phyloP scores from a whole-genome alignment of 768 basidiomycete species.

The Lactarius sp. region DNA sequence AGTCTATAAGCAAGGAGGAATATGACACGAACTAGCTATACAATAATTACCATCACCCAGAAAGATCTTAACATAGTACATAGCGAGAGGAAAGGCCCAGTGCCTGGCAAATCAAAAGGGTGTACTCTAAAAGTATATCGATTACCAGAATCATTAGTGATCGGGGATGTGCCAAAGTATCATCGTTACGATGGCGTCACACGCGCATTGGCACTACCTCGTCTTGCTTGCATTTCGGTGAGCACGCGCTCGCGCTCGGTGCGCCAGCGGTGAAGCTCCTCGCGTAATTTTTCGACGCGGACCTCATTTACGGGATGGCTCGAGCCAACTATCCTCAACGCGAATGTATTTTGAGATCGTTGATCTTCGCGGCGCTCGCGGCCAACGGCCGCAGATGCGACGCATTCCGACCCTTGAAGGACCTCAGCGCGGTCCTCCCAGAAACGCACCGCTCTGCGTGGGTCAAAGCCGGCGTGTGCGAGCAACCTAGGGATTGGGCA shows the following conservation, averaged over 20 bases:
- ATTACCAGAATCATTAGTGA: background rate
- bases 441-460: conserved; percentile 72
- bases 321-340: conserved; percentile 47
- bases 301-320: conserved; percentile 66
- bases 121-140: background rate
- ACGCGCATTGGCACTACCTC: background rate
- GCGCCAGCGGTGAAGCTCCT: conserved; percentile 73
- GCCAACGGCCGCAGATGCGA: conserved; percentile 23
- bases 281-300: conserved; percentile 54
- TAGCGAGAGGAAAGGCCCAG: background rate
- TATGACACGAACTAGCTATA: conserved; percentile 5
- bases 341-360: conserved; percentile 29
- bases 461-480: conserved; percentile 88
- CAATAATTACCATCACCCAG: conserved; percentile 13
- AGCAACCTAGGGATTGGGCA: conserved; percentile 54
- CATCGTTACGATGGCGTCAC: conserved; percentile 8
- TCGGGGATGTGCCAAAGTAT: background rate
- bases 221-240: conserved; percentile 15
- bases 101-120: background rate
- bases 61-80: conserved; percentile 7
- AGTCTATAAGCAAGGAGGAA: background rate
- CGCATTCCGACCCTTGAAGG: conserved; percentile 42
- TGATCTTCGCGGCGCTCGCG: conserved; percentile 30
- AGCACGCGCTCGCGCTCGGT: conserved; percentile 37
- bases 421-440: conserved; percentile 61